Evolutionary conservation across 306 rosid species (phyloP), one percentile per base, ranked within the genome.

Genomic region (Glycine tomentella): DNA sequence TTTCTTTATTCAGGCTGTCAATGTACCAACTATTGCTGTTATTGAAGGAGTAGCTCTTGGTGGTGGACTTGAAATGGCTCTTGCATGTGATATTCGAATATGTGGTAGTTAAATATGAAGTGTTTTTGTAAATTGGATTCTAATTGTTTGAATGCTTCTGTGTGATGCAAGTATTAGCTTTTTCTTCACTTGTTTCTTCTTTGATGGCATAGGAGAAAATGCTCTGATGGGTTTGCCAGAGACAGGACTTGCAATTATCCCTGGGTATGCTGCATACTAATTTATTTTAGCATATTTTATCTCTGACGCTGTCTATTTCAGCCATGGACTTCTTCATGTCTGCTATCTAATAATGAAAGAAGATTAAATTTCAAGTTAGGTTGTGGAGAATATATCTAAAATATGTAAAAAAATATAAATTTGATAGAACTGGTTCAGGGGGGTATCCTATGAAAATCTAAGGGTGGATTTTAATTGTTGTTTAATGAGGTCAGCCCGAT

Each of bases 11-110:
- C 87, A 95, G 98, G 90, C 53, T 69, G 87, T 95, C 82, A 34
- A 63, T 49, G 68, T 95, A 65, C 99, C 99, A 71, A 90, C 94
- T 77, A 88, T 95, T 77, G 97, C 98, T 48, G 92, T 87, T 77
- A 88, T 95, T 80, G 99, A 95, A 87, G 99, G 99, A 77, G 97
- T 87, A 20, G 97, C 99, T 33, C 80, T 93, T 77, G 99, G 99
- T 55, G 98, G 99, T 85, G 99, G 99, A 83, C 94, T 95, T 85
- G 98, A 93, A 89, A 86, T 95, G 92, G 98, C 97, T 85, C 76
- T 95, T 68, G 92, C 99, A 16, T 95, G 99, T 77, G 99, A 95
- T 89, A 82, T 95, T 78, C 91, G 99, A 79, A 91, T 95, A 82
- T 95, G 98, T 88, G 99, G 99, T 95, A 82, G 69, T 80, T 80